Evolutionary conservation across 495 filamentous ascomycete genomes (phyloP), one percentile per base, ranked within the genome.

Genomic region (Talaromyces proteolyticus): DNA sequence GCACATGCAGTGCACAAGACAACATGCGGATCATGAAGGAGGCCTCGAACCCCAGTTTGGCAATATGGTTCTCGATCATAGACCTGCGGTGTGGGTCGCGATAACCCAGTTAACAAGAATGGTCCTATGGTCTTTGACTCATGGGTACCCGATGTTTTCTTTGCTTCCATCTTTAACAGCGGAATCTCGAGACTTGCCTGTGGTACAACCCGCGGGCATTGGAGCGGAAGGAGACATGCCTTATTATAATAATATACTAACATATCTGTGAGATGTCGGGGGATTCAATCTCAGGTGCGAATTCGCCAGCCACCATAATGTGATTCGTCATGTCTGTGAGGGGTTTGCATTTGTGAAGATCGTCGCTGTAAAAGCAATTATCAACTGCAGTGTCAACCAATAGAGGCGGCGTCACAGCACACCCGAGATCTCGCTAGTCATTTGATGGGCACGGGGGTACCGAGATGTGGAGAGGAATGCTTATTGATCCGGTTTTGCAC

Each of bases 1-100:
- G 76, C 70, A 55, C 79, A 78, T 1, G 69, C 68, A 1, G 79
- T 79, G 53, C 76, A 79, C 18, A 76, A 50, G 12, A 74, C 54
- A 26, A 80, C 76, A 53, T 76, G 81, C 4, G 63, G 67, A 52
- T 71, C 77, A 12, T 61, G 60, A 19, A 73, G 65, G n/a, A 82
- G 53, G 20, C 78, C 77, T 11, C 44, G 52, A 17, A 80, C 63
- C 19, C 78, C 68, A 1, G 67, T 58, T 1, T 68, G 73, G 6
- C 73, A 70, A 45, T 76, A 75, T n/a, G 69, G 67, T 42, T 74
- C 68, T 19, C 67, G 57, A 20, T 69, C 58, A 34, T 34, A 14
- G 4, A 34, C 29, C 29, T 34, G 29, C 14, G 29, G 29, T 14
- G 14, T 14, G 14, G 29, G 29, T 14, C 14, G 29, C 14, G 29